These are phyloP conservation scores for Kuraishia floccosa DNA, from an alignment of 805 yeast genomes.

Conservation along the genomic window DNA sequence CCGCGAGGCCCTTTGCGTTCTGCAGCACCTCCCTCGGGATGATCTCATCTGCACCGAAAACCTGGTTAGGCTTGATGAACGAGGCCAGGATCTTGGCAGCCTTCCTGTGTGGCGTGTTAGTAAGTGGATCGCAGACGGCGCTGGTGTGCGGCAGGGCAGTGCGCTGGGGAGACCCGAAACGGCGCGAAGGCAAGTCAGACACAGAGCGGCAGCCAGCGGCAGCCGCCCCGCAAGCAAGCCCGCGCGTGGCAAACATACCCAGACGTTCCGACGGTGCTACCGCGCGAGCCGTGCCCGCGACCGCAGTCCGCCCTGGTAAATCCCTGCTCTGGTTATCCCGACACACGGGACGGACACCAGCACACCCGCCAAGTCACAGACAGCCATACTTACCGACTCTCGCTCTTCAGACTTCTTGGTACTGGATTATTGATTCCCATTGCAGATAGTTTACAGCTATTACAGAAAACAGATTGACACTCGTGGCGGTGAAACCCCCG, in stretches of 20 bases:
- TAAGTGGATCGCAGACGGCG: background rate
- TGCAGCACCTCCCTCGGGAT: slow-evolving; percentile 83
- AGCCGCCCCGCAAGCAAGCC: too few relatives aligned
- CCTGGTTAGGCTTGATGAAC: slow-evolving; percentile 89
- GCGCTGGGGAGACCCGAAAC: background rate
- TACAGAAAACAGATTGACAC: background rate
- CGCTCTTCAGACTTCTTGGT: slow-evolving; percentile 81
- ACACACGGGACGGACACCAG: background rate
- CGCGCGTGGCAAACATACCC: too few relatives aligned
- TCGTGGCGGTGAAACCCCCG: background rate
- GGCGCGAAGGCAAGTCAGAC: background rate
- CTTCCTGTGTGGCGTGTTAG: slow-evolving; percentile 34
- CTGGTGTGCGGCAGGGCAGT: background rate
- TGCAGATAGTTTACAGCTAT: background rate
- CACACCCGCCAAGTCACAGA: background rate
- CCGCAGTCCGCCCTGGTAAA: background rate
- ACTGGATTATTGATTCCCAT: slow-evolving; percentile 91
- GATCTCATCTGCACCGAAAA: slow-evolving; percentile 77
- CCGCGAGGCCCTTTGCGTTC: slow-evolving; percentile 87
- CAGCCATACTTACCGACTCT: slow-evolving; percentile 41
- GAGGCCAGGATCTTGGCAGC: slow-evolving; percentile 88
- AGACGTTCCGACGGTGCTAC: too few relatives aligned
- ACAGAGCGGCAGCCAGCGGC: background rate
- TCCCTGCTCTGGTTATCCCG: background rate
- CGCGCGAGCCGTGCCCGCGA: background rate